These are phyloP conservation scores for Verticillium albo-atrum DNA, from an alignment of 2,329 filamentous ascomycete genomes.

Conservation along the genomic window DNA sequence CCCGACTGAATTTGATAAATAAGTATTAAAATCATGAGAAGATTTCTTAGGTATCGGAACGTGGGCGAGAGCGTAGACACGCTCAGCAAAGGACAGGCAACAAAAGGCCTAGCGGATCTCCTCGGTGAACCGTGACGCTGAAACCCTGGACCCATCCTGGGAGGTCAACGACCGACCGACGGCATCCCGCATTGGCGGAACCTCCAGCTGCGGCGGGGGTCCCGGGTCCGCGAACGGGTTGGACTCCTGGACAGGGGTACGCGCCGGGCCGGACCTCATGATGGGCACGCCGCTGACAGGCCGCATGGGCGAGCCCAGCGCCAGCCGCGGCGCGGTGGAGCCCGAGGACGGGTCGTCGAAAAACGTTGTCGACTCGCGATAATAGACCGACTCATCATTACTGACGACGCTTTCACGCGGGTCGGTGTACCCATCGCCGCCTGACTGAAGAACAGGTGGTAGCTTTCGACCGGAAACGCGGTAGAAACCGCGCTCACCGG, in stretches of 20 bases:
- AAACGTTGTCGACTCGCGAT: slow-evolving; percentile 47
- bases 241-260: slow-evolving; percentile 55
- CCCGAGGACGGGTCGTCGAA: slow-evolving; percentile 23
- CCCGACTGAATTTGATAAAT: neutral
- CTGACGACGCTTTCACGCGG: slow-evolving; percentile 37
- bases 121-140: slow-evolving; percentile 36
- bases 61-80: neutral
- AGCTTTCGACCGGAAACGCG: slow-evolving; percentile 62
- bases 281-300: slow-evolving; percentile 57
- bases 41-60: neutral
- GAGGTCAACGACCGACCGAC: slow-evolving; percentile 31
- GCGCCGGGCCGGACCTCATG: slow-evolving; percentile 60
- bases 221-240: slow-evolving; percentile 39
- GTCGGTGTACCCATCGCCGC: slow-evolving; percentile 60
- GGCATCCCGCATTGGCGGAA: slow-evolving; percentile 25
- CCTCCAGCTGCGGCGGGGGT: slow-evolving; percentile 17
- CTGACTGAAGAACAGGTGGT: slow-evolving; percentile 56
- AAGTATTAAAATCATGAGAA: neutral
- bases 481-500: slow-evolving; percentile 56
- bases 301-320: slow-evolving; percentile 54
- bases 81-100: neutral
- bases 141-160: slow-evolving; percentile 24
- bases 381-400: slow-evolving; percentile 44
- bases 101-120: slow-evolving; percentile 16
- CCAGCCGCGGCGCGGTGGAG: slow-evolving; percentile 33